Percentiles rank a stretch among this genome's conserved stretches.
These are phyloP conservation scores for Termitomyces sp. DNA, from an alignment of 768 basidiomycete genomes.

Conservation along the genomic window DNA sequence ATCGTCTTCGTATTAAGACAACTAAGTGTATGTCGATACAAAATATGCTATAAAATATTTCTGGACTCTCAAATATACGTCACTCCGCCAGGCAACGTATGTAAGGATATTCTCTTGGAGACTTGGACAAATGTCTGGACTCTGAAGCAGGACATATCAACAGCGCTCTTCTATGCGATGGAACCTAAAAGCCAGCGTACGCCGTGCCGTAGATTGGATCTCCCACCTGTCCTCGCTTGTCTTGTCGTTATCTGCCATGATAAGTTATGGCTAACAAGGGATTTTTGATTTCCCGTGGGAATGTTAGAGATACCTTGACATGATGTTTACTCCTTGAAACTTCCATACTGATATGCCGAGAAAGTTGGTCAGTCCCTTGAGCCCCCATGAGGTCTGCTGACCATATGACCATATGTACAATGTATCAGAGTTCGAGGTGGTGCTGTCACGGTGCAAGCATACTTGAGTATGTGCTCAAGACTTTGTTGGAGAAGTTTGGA, in stretches of 20 bases:
- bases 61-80: constrained; percentile 3
- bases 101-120: background rate
- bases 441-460: too few species aligned
- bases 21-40: constrained; percentile 35
- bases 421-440: background rate
- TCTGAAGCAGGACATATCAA: background rate
- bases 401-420: background rate
- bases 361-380: background rate
- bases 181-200: too few species aligned
- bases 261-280: too few species aligned
- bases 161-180: too few species aligned
- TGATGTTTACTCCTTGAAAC: background rate
- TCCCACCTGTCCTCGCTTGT: background rate
- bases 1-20: constrained; percentile 31
- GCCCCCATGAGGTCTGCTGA: background rate
- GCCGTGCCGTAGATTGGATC: background rate
- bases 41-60: constrained; percentile 29
- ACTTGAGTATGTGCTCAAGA: too few species aligned
- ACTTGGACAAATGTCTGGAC: too few species aligned
- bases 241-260: background rate
- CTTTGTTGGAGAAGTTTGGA: too few species aligned
- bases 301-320: background rate
- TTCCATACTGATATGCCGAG: background rate
- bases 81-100: background rate
- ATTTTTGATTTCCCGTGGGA: background rate